phyloP scores from a whole-genome alignment of 2,329 filamentous ascomycete genomes.

The Bisporella sp. region DNA sequence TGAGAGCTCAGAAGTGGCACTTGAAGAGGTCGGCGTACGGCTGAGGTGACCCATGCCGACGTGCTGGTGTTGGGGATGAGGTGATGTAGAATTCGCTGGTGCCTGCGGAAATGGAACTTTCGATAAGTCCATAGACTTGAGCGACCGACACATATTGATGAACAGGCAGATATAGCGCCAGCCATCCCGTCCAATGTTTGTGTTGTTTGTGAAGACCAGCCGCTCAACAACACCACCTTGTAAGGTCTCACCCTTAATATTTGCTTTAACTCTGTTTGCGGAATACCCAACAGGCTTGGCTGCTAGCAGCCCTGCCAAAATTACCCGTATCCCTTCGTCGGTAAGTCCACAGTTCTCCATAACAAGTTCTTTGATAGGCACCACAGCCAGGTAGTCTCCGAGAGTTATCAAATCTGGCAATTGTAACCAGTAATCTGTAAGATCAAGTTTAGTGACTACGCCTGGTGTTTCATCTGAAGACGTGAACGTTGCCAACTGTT shows the following conservation, averaged over 20 bases:
- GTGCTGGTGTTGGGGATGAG: slow-evolving; percentile 5
- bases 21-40: slow-evolving; percentile 14
- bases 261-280: slow-evolving; percentile 15
- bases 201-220: slow-evolving; percentile 81
- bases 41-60: slow-evolving; percentile 4
- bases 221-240: slow-evolving; percentile 73
- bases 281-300: slow-evolving; percentile 58
- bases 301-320: slow-evolving; percentile 79
- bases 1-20: slow-evolving; percentile 36
- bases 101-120: slow-evolving; percentile 67
- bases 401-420: slow-evolving; percentile 79
- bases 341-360: slow-evolving; percentile 82
- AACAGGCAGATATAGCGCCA: slow-evolving; percentile 92
- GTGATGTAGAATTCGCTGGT: slow-evolving; percentile 9
- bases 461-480: slow-evolving; percentile 57
- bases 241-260: slow-evolving; percentile 17
- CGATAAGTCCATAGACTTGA: slow-evolving; percentile 82
- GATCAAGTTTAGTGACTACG: slow-evolving; percentile 74
- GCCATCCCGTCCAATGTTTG: slow-evolving; percentile 73
- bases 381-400: slow-evolving; percentile 88
- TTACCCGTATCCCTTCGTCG: slow-evolving; percentile 79
- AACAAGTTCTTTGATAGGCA: slow-evolving; percentile 80
- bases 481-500: slow-evolving; percentile 71
- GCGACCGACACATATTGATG: slow-evolving; percentile 78
- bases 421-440: slow-evolving; percentile 79